Percentiles rank a stretch among this genome's conserved stretches.
phyloP scores from a whole-genome alignment of 345 rosid genomes.

The Gossypium longicalyx region DNA sequence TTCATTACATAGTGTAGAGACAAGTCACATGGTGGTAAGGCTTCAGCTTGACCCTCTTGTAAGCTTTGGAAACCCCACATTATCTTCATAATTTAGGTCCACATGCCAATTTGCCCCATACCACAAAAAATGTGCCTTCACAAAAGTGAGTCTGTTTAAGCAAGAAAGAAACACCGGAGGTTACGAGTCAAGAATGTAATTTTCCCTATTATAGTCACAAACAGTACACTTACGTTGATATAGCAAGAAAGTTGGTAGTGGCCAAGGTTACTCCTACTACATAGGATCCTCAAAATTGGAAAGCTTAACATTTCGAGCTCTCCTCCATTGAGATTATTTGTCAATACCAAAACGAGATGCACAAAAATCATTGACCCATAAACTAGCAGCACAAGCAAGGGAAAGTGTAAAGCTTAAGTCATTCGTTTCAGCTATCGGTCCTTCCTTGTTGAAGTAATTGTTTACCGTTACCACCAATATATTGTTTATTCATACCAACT shows the following conservation, averaged over 20 bases:
- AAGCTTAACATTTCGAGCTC: constrained; percentile 16
- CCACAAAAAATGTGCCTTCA: neutral
- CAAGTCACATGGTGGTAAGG: constrained; percentile 33
- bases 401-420: neutral
- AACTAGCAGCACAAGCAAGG: constrained; percentile 16
- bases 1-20: constrained; percentile 5
- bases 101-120: neutral
- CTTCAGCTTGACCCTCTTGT: constrained; percentile 14
- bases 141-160: constrained; percentile 9
- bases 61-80: constrained; percentile 22
- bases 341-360: neutral
- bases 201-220: neutral
- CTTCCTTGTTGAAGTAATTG: neutral
- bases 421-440: neutral
- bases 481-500: constrained; percentile 6
- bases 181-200: neutral
- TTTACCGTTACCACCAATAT: constrained; percentile 11
- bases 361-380: neutral
- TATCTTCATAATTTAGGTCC: constrained; percentile 4
- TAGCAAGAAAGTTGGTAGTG: neutral
- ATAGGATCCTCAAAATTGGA: constrained; percentile 1
- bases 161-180: neutral
- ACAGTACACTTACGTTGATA: neutral
- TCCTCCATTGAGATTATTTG: neutral
- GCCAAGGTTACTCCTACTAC: neutral